Evolutionary conservation across 179 eudicot genomes (phyloP), one percentile per base, ranked within the genome.

Genomic region (Amaranthus tricolor): DNA sequence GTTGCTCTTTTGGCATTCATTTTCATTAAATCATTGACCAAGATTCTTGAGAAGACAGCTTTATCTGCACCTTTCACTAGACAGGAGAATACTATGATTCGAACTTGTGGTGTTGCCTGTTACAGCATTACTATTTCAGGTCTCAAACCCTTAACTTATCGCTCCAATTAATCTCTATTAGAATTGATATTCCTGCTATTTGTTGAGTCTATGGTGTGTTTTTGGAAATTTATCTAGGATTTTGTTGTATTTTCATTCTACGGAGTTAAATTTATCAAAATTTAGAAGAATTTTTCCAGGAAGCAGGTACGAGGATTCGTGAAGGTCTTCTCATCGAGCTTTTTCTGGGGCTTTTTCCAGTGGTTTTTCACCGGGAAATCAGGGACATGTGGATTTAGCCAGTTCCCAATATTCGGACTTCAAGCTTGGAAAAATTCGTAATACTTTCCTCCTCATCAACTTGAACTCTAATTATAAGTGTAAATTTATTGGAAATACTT

Each of bases 31-130:
- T 60, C 82, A 0, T 91, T 92, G 94, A 85, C 82, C 1, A 88
- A 86, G 72, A 5, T 89, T 7, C 73, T 86, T 14, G 66, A 83
- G 40, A 89, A 82, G 64, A 44, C 88, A 24, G 2, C 2, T 45
- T 64, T 78, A 5, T 74, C 91, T 0, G 66, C 48, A 64, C 96
- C 98, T 5, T 93, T 93, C 68, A 91, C 92, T 5, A 82, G 81
- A 52, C 96, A 93, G 72, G 98, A 93, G 85, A 93, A 93, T 48
- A 88, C 96, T 59, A 91, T 93, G 90, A 88, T 93, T 61, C 96
- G 89, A 59, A 93, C 98, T 0, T 89, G 89, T 75, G 85, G 89
- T 6, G 94, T 93, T 62, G 96, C 98, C 40, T 93, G 91, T 63
- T 93, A 93, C 60, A 85, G 91, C 83, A 88, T 93, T 48, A 84